Percentiles rank a stretch among this genome's conserved stretches.
phyloP scores from a whole-genome alignment of 495 filamentous ascomycete genomes.

The Collariella sp. region DNA sequence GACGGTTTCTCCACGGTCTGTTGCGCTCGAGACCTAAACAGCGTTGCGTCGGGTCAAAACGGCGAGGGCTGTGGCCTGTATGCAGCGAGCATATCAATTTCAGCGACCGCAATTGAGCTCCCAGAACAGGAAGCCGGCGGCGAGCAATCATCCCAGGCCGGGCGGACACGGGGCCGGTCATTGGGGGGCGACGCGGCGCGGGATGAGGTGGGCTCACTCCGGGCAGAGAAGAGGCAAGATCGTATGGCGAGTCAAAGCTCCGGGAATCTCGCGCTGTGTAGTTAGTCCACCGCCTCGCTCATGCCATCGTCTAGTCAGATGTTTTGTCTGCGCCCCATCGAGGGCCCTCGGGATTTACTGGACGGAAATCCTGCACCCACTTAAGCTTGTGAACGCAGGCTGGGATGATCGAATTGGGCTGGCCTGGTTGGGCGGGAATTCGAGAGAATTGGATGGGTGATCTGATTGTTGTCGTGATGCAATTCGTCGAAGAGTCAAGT shows the following conservation, averaged over 20 bases:
- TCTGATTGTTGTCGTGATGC: slow-evolving; percentile 18
- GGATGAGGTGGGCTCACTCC: neutral
- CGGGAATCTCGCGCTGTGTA: slow-evolving; percentile 7
- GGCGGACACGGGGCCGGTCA: slow-evolving; percentile 6
- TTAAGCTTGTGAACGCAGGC: neutral
- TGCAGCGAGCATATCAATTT: slow-evolving; percentile 8
- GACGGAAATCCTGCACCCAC: slow-evolving; percentile 13
- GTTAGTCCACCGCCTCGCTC: slow-evolving; percentile 12
- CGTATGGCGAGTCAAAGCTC: slow-evolving; percentile 9
- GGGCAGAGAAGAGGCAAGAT: neutral
- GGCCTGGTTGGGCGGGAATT: slow-evolving; percentile 22
- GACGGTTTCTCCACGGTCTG: neutral
- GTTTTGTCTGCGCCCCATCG: slow-evolving; percentile 24
- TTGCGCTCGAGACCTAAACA: neutral
- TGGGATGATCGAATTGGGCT: slow-evolving; percentile 11
- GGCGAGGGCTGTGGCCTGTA: slow-evolving; percentile 1
- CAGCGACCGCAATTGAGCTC: slow-evolving; percentile 2
- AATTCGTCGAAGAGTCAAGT: slow-evolving; percentile 18
- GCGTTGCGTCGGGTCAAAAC: slow-evolving; percentile 3
- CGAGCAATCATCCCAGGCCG: slow-evolving; percentile 3
- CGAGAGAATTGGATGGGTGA: neutral
- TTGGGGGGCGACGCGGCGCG: slow-evolving; percentile 9
- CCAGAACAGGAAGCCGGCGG: neutral
- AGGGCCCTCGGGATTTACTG: slow-evolving; percentile 3
- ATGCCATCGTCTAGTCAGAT: slow-evolving; percentile 26